Conservation (phyloP, 176 grass and related monocot species). For the Carex myosuroides region DNA sequence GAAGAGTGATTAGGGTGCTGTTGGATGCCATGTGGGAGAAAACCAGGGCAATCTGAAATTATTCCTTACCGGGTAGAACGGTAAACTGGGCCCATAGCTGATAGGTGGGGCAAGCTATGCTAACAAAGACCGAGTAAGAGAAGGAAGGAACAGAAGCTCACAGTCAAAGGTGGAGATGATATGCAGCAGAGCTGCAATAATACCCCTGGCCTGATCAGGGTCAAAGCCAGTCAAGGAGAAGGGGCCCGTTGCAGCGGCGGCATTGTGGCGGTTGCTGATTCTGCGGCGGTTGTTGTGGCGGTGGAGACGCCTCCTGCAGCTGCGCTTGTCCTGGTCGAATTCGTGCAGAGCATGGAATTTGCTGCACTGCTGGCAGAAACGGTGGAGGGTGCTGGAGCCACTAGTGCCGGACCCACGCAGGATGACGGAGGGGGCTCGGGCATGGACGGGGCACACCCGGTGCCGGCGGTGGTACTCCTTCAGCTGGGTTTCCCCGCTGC, state of each 20-base stretch:
- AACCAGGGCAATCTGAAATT: background rate
- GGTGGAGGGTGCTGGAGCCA: conserved; percentile 24
- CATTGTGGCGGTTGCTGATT: conserved; percentile 34
- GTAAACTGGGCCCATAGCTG: background rate
- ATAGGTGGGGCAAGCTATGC: background rate
- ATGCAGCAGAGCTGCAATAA: conserved; percentile 49
- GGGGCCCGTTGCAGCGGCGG: background rate
- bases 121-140: background rate
- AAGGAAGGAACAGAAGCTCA: conserved; percentile 32
- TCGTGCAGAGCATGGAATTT: conserved; percentile 87
- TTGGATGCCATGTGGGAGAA: background rate
- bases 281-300: conserved; percentile 69
- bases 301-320: conserved; percentile 64
- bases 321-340: conserved; percentile 90
- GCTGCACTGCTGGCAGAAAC: conserved; percentile 95
- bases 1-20: background rate
- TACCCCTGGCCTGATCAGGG: conserved; percentile 30
- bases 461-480: conserved; percentile 86
- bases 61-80: background rate
- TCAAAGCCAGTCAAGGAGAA: conserved; percentile 6
- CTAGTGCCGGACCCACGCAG: conserved; percentile 12
- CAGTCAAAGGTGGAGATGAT: conserved; percentile 64
- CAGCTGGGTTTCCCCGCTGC: conserved; percentile 23
- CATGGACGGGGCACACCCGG: conserved; percentile 71
- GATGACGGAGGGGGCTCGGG: conserved; percentile 35